Percentiles rank a stretch among this genome's conserved stretches.
Evolutionary conservation across 2,329 filamentous ascomycete genomes (phyloP).

Genomic region (Aspergillus hiratsukae): DNA sequence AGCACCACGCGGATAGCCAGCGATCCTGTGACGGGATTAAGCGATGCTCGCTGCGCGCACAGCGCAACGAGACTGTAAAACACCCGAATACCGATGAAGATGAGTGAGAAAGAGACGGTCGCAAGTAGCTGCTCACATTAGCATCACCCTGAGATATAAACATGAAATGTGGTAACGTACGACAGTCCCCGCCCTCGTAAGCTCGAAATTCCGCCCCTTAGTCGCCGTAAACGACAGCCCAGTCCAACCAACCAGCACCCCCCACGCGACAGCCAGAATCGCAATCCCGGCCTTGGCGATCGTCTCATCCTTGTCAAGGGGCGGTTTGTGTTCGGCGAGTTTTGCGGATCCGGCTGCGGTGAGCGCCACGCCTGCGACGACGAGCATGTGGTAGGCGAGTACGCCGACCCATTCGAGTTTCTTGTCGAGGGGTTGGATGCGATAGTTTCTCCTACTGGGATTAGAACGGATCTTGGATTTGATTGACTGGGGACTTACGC

Average conservation of each 20-base stretch:
- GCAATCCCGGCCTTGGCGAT: constrained; percentile 12
- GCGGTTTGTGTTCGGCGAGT: constrained; percentile 8
- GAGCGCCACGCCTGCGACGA: constrained; percentile 12
- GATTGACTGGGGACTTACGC: constrained; percentile 20
- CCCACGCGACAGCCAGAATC: constrained; percentile 11
- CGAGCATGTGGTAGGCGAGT: constrained; percentile 11
- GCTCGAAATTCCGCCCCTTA: not conserved
- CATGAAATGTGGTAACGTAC: not conserved
- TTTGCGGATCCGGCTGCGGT: constrained; percentile 11
- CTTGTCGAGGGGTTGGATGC: constrained; percentile 5
- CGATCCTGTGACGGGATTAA: constrained; percentile 20
- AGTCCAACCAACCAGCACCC: constrained; percentile 6
- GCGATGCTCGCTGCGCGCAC: constrained; percentile 11
- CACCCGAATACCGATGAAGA: constrained; percentile 22
- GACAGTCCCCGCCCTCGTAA: not conserved
- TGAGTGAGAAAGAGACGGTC: constrained; percentile 5
- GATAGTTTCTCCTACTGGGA: constrained; percentile 15
- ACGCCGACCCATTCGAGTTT: not conserved
- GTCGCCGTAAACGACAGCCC: constrained; percentile 5
- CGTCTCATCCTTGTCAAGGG: constrained; percentile 9
- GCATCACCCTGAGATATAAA: not conserved
- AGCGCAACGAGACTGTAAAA: constrained; percentile 21
- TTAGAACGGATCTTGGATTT: not conserved
- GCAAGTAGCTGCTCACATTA: constrained; percentile 1
- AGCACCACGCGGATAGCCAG: constrained; percentile 20